Base-by-base conservation (phyloP, 202 grass and related monocot species). In the Musa balbisiana region DNA sequence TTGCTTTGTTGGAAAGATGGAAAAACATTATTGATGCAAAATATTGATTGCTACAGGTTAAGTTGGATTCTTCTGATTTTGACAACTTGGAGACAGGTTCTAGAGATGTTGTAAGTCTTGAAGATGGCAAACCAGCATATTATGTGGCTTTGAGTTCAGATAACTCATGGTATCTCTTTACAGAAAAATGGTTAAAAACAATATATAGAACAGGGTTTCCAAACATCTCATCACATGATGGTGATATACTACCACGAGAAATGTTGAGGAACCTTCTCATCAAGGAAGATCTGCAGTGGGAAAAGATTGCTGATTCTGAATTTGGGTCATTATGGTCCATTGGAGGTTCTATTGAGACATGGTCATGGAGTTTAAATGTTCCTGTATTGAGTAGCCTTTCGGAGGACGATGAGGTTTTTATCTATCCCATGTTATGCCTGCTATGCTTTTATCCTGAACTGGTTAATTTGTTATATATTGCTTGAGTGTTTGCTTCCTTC, bases 361-460 rank as follows among this genome's bases (percentile, higher is more conserved):
- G 94, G 94, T 98, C 94, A 0, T 98, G 94, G 94, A 98, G 90
- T 82, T 84, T 98, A 52, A 98, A 98, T 83, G 94, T 98, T 82
- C 94, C 94, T 3, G 86, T 98, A 72, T 84, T 91, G 68, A 91
- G 80, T 85, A 98, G 91, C 85, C 87, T 98, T 81, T 89, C 86
- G 62, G 94, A 91, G 85, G 94, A 98, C 8, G 79, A 91, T 76
- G 87, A 91, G 94, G 90, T 97, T 72, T 74, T 11, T 77, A 51
- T 15, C 5, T 24, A n/a, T 70, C 29, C 69, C 75, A 24, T 63
- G 82, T 52, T 79, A 69, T 80, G 53, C 2, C 55, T 76, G 49
- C 71, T 72, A 64, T 67, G 52, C 62, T 52, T 77, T 25, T 9
- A 58, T 71, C 25, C 1, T 17, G 10, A 51, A 70, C 19, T 51